Evolutionary conservation across 163 green algal genomes (phyloP), one percentile per base, ranked within the genome.

Genomic region (Picocystis sp.): DNA sequence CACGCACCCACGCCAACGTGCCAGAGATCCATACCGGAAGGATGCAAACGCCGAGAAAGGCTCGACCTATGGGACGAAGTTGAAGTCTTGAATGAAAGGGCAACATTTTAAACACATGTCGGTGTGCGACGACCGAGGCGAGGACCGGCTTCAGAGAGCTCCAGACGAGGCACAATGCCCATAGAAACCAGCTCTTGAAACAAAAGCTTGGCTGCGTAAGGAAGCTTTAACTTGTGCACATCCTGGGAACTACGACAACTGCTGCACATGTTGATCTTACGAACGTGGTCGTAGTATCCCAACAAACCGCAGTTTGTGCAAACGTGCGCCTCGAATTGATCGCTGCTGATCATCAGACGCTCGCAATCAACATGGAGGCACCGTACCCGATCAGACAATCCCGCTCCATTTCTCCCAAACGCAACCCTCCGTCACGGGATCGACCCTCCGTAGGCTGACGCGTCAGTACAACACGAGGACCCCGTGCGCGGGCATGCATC

Each of bases 201-300:
- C 6, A 99, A 73, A 55, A 99, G 78, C 74, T 99, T 97, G 80
- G 82, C 94, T 6, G 91, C 91, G 61, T 99, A 99, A 34, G 91
- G 91, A 49, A 99, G 80, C 66, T 91, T 86, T 68, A 99, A 72
- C 17, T 66, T 81, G 3, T 77, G 72, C 72, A 99, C 93, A 67
- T 87, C 57, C 15, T 87, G 76, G 1, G 51, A 43, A 15, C 54
- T 66, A 22, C 77, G 76, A 44, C 78, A 72, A 3, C 53, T 62
- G 42, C 47, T 56, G 57, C 82, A 95, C 43, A 90, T 60, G 10
- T 80, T 64, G 24, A 59, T 67, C 25, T 72, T 65, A 15, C 73
- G 61, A 33, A 77, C 65, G 11, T 76, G 74, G 65, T 95, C 75
- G 24, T 65, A 91, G 70, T 92, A 95, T 3, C 85, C 89, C 61